phyloP scores from a whole-genome alignment of 306 rosid genomes.

The Arachis stenosperma region DNA sequence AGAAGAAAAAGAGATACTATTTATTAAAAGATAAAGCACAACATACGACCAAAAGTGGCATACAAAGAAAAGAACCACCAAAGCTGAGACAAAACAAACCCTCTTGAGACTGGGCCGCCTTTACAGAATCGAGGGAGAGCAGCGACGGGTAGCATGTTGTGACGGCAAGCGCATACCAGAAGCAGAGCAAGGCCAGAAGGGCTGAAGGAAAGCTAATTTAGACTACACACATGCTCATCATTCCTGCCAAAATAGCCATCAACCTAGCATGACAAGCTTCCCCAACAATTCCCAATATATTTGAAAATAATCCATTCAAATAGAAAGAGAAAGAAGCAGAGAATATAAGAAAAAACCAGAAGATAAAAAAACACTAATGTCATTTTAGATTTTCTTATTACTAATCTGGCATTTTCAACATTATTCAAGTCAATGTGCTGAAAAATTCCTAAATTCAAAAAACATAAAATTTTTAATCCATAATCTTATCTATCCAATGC shows the following conservation, averaged over 20 bases:
- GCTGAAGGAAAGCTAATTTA: too few relatives aligned
- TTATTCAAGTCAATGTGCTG: not conserved
- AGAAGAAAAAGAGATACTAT: not conserved
- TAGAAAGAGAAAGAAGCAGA: slow-evolving; percentile 4
- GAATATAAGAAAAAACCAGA: slow-evolving; percentile 1
- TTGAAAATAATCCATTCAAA: slow-evolving; percentile 19
- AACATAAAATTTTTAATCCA: not conserved
- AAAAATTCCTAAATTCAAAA: slow-evolving; percentile 11
- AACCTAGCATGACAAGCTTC: slow-evolving; percentile 42
- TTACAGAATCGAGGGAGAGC: too few relatives aligned
- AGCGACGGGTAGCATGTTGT: too few relatives aligned
- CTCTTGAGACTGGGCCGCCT: not conserved
- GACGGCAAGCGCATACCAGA: too few relatives aligned
- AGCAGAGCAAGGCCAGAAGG: too few relatives aligned
- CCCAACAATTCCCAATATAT: slow-evolving; percentile 33
- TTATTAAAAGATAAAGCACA: slow-evolving; percentile 18
- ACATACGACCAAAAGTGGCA: slow-evolving; percentile 19
- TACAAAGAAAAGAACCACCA: not conserved
- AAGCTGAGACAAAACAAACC: slow-evolving; percentile 14
- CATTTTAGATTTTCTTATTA: too few relatives aligned
- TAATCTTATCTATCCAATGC: not conserved
- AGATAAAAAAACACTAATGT: not conserved
- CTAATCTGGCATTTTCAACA: slow-evolving; percentile 1
- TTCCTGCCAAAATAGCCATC: slow-evolving; percentile 41
- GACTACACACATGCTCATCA: slow-evolving; percentile 56